These are phyloP conservation scores for Diutina sp. DNA, from an alignment of 1,139 yeast species.

Conservation along the genomic window DNA sequence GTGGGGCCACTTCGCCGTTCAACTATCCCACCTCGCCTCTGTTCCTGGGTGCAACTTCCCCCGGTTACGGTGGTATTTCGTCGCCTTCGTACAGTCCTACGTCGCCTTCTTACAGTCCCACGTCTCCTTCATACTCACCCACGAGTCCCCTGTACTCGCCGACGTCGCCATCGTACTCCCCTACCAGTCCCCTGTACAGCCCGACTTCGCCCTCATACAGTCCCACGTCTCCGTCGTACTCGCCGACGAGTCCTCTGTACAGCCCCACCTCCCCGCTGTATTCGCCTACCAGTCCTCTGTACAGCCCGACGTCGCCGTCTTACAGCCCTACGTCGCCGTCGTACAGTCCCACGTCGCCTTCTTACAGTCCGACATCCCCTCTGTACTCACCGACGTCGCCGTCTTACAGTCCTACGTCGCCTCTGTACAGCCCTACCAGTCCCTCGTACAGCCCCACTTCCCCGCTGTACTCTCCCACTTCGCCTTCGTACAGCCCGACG, in stretches of 20 bases:
- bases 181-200: slow-evolving; percentile 62
- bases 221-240: slow-evolving; percentile 57
- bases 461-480: slow-evolving; percentile 1
- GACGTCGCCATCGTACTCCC: slow-evolving; percentile 58
- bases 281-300: slow-evolving; percentile 63
- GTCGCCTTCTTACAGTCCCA: slow-evolving; percentile 43
- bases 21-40: slow-evolving; percentile 43
- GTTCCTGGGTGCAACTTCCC: slow-evolving; percentile 25
- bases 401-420: slow-evolving; percentile 4
- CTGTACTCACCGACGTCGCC: slow-evolving; percentile 8
- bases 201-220: slow-evolving; percentile 62
- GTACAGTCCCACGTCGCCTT: slow-evolving; percentile 15
- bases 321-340: slow-evolving; percentile 43
- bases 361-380: slow-evolving; percentile 7
- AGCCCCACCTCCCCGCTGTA: slow-evolving; percentile 55
- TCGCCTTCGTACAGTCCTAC: slow-evolving; percentile 50
- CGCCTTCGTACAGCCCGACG: slow-evolving; percentile 2
- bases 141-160: slow-evolving; percentile 67
- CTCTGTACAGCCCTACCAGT: slow-evolving; percentile 3
- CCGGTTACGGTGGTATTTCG: slow-evolving; percentile 51
- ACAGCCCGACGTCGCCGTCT: slow-evolving; percentile 49
- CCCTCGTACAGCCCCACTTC: slow-evolving; percentile 3
- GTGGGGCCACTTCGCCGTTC: slow-evolving; percentile 47
- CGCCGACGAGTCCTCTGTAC: slow-evolving; percentile 59
- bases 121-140: slow-evolving; percentile 46